phyloP scores from a whole-genome alignment of 768 basidiomycete species.

The Tylopilus balloui region DNA sequence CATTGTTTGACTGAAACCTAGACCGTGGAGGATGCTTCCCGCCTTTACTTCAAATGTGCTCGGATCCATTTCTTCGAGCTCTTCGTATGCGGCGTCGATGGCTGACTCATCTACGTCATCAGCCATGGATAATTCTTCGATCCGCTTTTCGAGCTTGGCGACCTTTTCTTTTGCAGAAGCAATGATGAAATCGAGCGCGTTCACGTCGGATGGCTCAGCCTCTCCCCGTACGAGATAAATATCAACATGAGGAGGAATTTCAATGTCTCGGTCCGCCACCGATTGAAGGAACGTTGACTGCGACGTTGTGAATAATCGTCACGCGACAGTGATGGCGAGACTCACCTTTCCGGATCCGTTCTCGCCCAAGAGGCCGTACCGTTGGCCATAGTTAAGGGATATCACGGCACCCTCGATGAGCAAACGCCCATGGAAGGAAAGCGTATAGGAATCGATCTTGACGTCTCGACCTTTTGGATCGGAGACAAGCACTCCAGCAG shows the following conservation, averaged over 20 bases:
- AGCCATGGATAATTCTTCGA: conserved; percentile 89
- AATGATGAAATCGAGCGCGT: conserved; percentile 97
- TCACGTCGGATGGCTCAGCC: conserved; percentile 91
- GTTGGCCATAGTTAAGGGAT: conserved; percentile 82
- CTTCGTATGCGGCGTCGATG: conserved; percentile 88
- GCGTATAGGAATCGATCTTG: conserved; percentile 93
- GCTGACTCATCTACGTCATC: conserved; percentile 86
- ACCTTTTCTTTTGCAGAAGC: conserved; percentile 91
- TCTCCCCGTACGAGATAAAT: conserved; percentile 97
- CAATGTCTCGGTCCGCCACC: conserved; percentile 91
- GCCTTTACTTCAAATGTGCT: conserved; percentile 94
- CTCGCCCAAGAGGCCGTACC: conserved; percentile 94
- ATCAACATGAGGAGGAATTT: conserved; percentile 92
- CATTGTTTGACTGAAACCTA: conserved; percentile 87
- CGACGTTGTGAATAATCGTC: conserved; percentile 2
- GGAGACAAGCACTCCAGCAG: conserved; percentile 88
- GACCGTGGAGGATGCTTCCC: conserved; percentile 92
- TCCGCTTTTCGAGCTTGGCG: conserved; percentile 85
- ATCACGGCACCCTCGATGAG: conserved; percentile 65
- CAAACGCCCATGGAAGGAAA: conserved; percentile 95
- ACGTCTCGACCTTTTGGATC: conserved; percentile 92
- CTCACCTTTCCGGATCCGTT: conserved; percentile 98
- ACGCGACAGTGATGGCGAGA: conserved; percentile 10
- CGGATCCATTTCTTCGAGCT: conserved; percentile 96
- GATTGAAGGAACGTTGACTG: conserved; percentile 97